Percentiles rank a stretch among this genome's conserved stretches.
Conservation (phyloP, 1,284 basidiomycete species). For the Rhodotorula sp. region DNA sequence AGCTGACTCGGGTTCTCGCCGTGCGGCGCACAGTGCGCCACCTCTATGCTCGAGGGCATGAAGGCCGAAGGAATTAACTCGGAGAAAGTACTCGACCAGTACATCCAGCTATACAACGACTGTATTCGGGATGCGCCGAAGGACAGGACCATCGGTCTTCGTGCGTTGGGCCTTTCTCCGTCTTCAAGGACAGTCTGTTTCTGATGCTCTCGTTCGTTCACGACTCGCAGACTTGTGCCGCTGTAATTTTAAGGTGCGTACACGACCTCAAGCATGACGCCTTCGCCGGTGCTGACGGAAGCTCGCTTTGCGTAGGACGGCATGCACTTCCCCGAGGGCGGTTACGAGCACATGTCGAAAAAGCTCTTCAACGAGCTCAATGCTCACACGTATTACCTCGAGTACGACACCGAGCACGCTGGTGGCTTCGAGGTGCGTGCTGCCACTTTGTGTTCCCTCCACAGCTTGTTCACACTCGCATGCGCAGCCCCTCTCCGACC, state of each 20-base stretch:
- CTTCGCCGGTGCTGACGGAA: too few species aligned
- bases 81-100: constrained; percentile 63
- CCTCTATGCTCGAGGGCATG: constrained; percentile 66
- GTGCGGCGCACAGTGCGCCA: constrained; percentile 51
- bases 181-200: constrained; percentile 52
- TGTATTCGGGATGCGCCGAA: constrained; percentile 59
- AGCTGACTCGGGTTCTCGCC: background rate
- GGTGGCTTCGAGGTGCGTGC: constrained; percentile 59
- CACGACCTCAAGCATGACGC: too few species aligned
- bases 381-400: constrained; percentile 70
- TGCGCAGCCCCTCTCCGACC: constrained; percentile 57
- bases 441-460: too few species aligned
- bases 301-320: constrained; percentile 51
- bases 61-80: constrained; percentile 61
- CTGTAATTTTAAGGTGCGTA: background rate
- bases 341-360: constrained; percentile 68
- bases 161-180: constrained; percentile 54
- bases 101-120: constrained; percentile 56
- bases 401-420: constrained; percentile 73
- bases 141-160: constrained; percentile 64
- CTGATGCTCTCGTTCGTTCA: constrained; percentile 56
- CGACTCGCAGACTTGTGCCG: constrained; percentile 23
- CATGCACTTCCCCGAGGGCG: constrained; percentile 67
- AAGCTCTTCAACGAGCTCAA: constrained; percentile 57
- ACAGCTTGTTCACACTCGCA: constrained; percentile 4